Base-by-base conservation (phyloP, 179 eudicot species). In the Actinidia arguta region DNA sequence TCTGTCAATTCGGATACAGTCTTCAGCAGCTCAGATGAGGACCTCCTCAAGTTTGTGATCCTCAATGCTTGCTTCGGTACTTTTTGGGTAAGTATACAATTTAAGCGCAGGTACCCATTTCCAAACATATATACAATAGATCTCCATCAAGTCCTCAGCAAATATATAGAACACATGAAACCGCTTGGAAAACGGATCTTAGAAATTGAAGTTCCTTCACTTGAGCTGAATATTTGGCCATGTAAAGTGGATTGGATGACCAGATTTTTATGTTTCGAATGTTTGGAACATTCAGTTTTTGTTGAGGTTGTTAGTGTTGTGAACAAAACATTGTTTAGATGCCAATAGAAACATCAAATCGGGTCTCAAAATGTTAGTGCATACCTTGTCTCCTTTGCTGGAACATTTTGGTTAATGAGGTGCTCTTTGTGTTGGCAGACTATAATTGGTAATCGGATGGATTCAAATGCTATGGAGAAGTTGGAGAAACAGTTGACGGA, bases 61-160 rank as follows among this genome's bases (percentile, higher is more conserved):
- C 82, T 91, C 80, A 86, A 90, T 82, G 96, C 98, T 81, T 90
- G 94, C 85, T 87, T 90, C 55, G 80, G 90, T 83, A 85, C 85
- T 56, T 70, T 51, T 83, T 90, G 92, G 98, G 98, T 94, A 85
- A 89, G 96, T 39, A 39, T 39, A 39, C 42, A 39, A 1, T 39
- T 39, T 39, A 39, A 39, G 42, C 3, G 42, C 42, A 39, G 42
- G 42, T 39, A 39, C 42, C 42, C 42, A 39, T 39, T 39, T 39
- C 42, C 61, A 8, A 42, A 39, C 4, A 31, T 52, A 10, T 39
- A 50, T 39, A 24, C 47, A 46, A 25, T 17, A 59, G 2, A 59
- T 3, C 66, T 25, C 16, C 22, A 66, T 52, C 25, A 13, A 0
- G 67, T 20, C 70, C 39, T 4, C 17, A 59, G 22, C 78, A 39